Percentiles rank a stretch among this genome's conserved stretches.
phyloP scores from a whole-genome alignment of 352 stramenopile species.

The Labyrinthula sp. region DNA sequence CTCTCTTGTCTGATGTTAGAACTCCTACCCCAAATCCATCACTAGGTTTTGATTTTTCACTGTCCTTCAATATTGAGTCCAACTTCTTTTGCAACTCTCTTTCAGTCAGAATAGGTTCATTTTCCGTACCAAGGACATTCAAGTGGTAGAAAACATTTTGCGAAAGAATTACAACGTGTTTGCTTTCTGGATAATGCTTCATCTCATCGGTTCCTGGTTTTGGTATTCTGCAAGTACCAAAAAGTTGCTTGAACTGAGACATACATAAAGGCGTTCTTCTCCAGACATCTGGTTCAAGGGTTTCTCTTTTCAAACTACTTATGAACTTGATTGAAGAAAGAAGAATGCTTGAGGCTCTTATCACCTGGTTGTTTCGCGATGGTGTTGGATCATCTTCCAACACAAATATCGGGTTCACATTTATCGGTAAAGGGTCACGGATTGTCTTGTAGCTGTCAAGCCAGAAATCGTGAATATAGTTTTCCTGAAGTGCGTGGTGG shows the following conservation, averaged over 20 bases:
- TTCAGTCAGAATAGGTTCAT: constrained; percentile 63
- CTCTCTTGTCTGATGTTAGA: constrained; percentile 65
- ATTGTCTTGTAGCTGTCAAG: constrained; percentile 61
- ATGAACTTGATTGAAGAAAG: constrained; percentile 71
- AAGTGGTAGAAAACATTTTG: constrained; percentile 84
- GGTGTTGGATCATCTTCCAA: constrained; percentile 58
- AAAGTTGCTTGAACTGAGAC: constrained; percentile 78
- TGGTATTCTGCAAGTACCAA: constrained; percentile 59
- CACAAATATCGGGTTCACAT: constrained; percentile 87
- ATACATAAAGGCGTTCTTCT: constrained; percentile 67
- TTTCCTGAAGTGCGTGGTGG: too few relatives aligned
- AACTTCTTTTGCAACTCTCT: constrained; percentile 68
- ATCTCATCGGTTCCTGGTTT: constrained; percentile 34
- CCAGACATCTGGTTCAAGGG: constrained; percentile 65
- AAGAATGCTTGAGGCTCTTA: constrained; percentile 59
- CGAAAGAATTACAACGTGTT: constrained; percentile 47
- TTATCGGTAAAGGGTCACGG: constrained; percentile 68
- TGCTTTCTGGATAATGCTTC: constrained; percentile 28
- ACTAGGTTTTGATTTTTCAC: too few relatives aligned
- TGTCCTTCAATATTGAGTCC: constrained; percentile 59
- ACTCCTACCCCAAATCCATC: constrained; percentile 67
- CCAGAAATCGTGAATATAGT: constrained; percentile 49
- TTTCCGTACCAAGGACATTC: constrained; percentile 61
- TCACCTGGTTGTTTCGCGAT: constrained; percentile 61
- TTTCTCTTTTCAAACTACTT: constrained; percentile 57